These are phyloP conservation scores for Penstemon barbatus DNA, from an alignment of 257 asterid genomes.

Conservation along the genomic window DNA sequence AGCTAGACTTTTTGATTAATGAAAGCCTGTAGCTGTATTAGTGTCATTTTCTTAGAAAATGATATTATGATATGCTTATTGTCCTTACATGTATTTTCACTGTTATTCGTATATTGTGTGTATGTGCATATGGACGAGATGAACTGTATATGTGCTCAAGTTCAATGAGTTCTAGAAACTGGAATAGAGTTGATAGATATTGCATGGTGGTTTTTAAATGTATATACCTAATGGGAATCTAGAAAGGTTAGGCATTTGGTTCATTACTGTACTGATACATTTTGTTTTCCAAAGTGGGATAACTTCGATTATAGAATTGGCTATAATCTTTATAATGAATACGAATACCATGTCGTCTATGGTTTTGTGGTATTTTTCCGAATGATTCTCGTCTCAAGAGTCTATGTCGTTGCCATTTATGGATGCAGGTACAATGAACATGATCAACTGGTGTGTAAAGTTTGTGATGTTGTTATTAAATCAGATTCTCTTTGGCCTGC, in stretches of 20 bases:
- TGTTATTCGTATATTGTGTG: background rate
- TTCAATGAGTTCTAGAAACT: background rate
- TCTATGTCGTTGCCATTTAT: constrained; percentile 16
- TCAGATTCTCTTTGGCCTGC: constrained; percentile 91
- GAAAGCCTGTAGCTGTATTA: background rate
- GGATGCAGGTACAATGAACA: constrained; percentile 79
- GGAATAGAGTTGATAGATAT: background rate
- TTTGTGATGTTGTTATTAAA: constrained; percentile 73
- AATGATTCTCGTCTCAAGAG: constrained; percentile 1
- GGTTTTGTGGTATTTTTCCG: constrained; percentile 10
- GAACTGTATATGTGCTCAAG: background rate
- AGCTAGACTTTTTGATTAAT: background rate
- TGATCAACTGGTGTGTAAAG: constrained; percentile 77
- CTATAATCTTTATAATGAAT: constrained; percentile 1
- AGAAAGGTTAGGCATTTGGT: background rate
- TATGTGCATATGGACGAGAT: background rate
- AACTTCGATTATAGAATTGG: constrained; percentile 9
- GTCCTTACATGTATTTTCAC: too few species aligned
- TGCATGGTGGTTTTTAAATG: constrained; percentile 1
- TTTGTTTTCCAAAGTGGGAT: constrained; percentile 7
- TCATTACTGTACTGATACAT: background rate
- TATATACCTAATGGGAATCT: background rate
- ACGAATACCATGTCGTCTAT: background rate
- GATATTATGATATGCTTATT: too few species aligned
- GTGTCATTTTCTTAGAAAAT: background rate